Evolutionary conservation across 352 stramenopile genomes (phyloP).

Genomic region (Phytophthora boehmeriae): DNA sequence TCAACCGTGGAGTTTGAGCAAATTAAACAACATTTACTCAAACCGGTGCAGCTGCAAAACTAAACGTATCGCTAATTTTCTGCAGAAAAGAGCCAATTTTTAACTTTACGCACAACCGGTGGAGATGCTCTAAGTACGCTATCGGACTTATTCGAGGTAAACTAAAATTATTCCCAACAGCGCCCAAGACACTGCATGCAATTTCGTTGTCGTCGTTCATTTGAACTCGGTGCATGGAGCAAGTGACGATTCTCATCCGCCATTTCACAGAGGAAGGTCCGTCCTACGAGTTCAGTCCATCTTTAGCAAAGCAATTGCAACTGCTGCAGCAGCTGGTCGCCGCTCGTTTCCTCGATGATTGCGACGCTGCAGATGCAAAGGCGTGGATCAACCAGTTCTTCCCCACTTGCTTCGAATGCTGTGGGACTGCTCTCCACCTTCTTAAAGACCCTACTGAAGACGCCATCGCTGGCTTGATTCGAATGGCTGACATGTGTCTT

Average conservation of each 20-base stretch:
- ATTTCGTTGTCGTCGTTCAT: too few relatives aligned
- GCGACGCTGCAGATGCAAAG: slow-evolving; percentile 2
- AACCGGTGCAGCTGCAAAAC: background rate
- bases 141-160: too few relatives aligned
- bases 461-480: slow-evolving; percentile 5
- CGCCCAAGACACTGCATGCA: too few relatives aligned
- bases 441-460: slow-evolving; percentile 9
- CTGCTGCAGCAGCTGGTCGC: slow-evolving; percentile 12
- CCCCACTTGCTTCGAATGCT: slow-evolving; percentile 21
- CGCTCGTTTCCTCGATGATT: slow-evolving; percentile 10
- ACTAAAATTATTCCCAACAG: too few relatives aligned
- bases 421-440: slow-evolving; percentile 15
- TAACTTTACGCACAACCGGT: background rate
- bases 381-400: slow-evolving; percentile 17
- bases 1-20: background rate
- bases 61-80: background rate
- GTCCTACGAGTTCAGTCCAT: slow-evolving; percentile 6
- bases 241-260: slow-evolving; percentile 15
- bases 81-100: background rate
- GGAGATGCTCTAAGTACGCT: slow-evolving; percentile 1
- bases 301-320: slow-evolving; percentile 11
- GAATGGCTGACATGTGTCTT: slow-evolving; percentile 25
- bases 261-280: slow-evolving; percentile 17
- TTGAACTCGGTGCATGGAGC: slow-evolving; percentile 11
- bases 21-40: background rate